Evolutionary conservation across 2,329 filamentous ascomycete genomes (phyloP).

Genomic region (Fusarium zealandicum): DNA sequence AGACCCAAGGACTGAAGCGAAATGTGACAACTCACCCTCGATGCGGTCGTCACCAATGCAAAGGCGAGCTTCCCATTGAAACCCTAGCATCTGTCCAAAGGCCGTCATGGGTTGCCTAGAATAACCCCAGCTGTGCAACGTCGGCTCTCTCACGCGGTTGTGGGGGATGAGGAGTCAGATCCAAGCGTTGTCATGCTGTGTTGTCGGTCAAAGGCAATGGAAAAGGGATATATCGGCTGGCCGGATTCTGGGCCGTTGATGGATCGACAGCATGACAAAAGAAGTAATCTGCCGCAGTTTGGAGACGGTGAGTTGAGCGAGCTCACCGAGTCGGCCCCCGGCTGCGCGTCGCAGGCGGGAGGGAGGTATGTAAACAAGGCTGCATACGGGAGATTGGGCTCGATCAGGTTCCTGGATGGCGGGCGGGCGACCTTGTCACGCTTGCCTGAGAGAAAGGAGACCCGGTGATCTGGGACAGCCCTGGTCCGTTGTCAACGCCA

Average conservation of each 20-base stretch:
- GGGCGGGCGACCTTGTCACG: slow-evolving; percentile 14
- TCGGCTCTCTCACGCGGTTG: slow-evolving; percentile 24
- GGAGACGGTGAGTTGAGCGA: slow-evolving; percentile 31
- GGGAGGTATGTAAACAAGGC: slow-evolving; percentile 33
- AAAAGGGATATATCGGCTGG: slow-evolving; percentile 23
- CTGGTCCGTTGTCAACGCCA: slow-evolving; percentile 32
- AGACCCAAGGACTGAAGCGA: slow-evolving; percentile 2
- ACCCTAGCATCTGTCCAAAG: slow-evolving; percentile 14
- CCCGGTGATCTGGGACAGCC: slow-evolving; percentile 43
- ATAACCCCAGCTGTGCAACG: slow-evolving; percentile 34
- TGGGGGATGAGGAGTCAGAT: slow-evolving; percentile 27
- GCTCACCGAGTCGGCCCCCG: slow-evolving; percentile 32
- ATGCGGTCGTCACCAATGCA: slow-evolving; percentile 15
- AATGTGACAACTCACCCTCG: slow-evolving; percentile 30
- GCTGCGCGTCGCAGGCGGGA: slow-evolving; percentile 14
- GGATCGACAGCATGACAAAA: slow-evolving; percentile 35
- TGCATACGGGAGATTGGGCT: slow-evolving; percentile 37
- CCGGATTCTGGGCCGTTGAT: slow-evolving; percentile 10
- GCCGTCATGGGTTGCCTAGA: slow-evolving; percentile 17
- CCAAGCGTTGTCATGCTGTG: slow-evolving; percentile 16
- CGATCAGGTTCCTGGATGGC: slow-evolving; percentile 29
- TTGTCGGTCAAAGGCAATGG: slow-evolving; percentile 23
- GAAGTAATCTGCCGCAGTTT: slow-evolving; percentile 19
- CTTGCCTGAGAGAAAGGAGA: slow-evolving; percentile 26
- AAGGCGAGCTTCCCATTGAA: slow-evolving; percentile 4